Evolutionary conservation across 345 rosid genomes (phyloP).

Genomic region (Populus simonii): DNA sequence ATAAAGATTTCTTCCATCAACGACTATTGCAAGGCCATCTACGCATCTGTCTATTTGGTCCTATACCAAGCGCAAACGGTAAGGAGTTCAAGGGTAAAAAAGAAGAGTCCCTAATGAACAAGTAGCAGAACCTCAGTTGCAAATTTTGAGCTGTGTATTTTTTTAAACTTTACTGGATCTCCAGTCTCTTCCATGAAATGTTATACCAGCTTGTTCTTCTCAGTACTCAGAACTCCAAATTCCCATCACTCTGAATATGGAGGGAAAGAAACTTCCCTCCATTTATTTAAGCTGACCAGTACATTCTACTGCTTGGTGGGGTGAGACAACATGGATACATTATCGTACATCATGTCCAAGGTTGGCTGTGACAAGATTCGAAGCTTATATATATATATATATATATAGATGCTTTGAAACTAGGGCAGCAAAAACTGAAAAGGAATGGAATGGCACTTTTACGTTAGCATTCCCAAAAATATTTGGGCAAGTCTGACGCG

Average conservation of each 20-base stretch:
- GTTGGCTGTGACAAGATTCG: too few species aligned
- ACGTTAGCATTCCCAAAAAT: not conserved
- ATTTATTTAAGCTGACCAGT: too few species aligned
- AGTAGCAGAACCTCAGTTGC: not conserved
- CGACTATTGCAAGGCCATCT: conserved; percentile 49
- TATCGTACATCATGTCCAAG: too few species aligned
- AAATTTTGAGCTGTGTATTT: not conserved
- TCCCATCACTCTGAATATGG: not conserved
- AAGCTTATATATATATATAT: too few species aligned
- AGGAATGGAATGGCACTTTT: too few species aligned
- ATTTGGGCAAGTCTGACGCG: not conserved
- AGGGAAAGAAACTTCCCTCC: not conserved
- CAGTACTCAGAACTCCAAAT: not conserved
- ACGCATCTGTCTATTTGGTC: conserved; percentile 68
- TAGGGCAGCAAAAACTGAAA: too few species aligned
- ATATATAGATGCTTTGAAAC: too few species aligned
- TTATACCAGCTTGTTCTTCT: not conserved
- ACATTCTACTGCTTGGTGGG: too few species aligned
- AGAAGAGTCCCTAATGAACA: conserved; percentile 17
- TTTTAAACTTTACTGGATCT: not conserved
- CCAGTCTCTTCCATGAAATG: not conserved
- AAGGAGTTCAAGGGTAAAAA: conserved; percentile 32
- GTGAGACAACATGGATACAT: too few species aligned
- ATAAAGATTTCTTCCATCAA: conserved; percentile 63
- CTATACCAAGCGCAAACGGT: conserved; percentile 31